Base-by-base conservation (phyloP, 228 moss, liverwort and hornwort species). In the Sphagnum magellanicum region DNA sequence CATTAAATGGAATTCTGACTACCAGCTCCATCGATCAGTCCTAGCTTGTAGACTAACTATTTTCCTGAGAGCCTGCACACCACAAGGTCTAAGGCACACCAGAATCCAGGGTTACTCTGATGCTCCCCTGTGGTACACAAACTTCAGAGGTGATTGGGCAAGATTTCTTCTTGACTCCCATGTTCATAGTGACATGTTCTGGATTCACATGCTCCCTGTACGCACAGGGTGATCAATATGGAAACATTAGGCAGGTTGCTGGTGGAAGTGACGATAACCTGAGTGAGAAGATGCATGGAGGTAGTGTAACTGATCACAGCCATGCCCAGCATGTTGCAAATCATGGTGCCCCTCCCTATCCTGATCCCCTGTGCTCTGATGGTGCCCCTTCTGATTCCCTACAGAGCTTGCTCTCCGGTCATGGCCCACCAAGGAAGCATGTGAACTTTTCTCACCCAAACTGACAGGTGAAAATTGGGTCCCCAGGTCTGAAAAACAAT, bases 201-300 rank as follows among this genome's bases (percentile, higher is more conserved):
- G 90, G 92, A 50, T 92, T 90, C 60, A 86, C 86, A 87, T 91
- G 91, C 63, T 95, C 95, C 67, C 92, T 83, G 46, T 95, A 90
- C 66, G 89, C 89, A 71, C 87, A 81, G 69, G 92, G 81, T 5
- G 89, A 68, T 93, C 93, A 79, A 91, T 86, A 50, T 97, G 32
- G 32, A 93, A 71, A 81, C 96, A 74, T 95, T 91, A 65, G 79
- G 65, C 64, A 32, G 92, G 85, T 63, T 84, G 73, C 61, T 83
- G 79, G 63, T 66, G 67, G 32, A 32, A 32, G 61, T 88, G 79
- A 81, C 85, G 81, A 70, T 85, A 73, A 59, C 81, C 81, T 13
- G 85, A 85, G 64, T 47, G 49, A 64, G 64, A 77, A 69, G 93
- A 88, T 32, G 3, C 32, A 32, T 32, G 3, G 66, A 86, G 91